Percentiles rank a stretch among this genome's conserved stretches.
Conservation (phyloP, 352 stramenopile species). For the Aphanomyces euteiches region DNA sequence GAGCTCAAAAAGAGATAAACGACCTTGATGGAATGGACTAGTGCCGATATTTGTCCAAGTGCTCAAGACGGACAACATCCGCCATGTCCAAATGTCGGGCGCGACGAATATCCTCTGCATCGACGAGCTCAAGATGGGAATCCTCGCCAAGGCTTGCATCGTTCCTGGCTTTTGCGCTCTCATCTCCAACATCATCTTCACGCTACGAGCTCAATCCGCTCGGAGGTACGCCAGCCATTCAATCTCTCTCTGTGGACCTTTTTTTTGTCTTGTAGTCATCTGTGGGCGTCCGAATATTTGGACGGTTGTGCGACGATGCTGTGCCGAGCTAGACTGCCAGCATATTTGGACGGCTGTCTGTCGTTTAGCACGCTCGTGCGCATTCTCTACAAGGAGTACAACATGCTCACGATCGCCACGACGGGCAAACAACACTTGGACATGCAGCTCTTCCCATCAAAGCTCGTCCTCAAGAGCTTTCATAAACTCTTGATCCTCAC, state of each 20-base stretch:
- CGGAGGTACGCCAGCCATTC: too few species aligned
- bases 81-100: slow-evolving; percentile 71
- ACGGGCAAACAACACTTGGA: not conserved
- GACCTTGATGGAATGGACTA: slow-evolving; percentile 13
- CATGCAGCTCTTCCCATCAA: slow-evolving; percentile 18
- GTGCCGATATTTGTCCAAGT: slow-evolving; percentile 74
- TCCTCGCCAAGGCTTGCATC: slow-evolving; percentile 70
- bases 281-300: slow-evolving; percentile 68
- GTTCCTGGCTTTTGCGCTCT: slow-evolving; percentile 70
- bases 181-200: slow-evolving; percentile 50
- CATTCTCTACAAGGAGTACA: slow-evolving; percentile 65
- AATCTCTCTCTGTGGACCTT: too few species aligned
- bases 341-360: slow-evolving; percentile 49
- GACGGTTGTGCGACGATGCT: slow-evolving; percentile 50
- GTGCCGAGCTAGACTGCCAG: slow-evolving; percentile 50
- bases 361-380: slow-evolving; percentile 51
- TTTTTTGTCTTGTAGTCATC: slow-evolving; percentile 31
- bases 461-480: not conserved
- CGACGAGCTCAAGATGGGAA: slow-evolving; percentile 64
- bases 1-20: too few species aligned
- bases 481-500: slow-evolving; percentile 17
- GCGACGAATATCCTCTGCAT: slow-evolving; percentile 68
- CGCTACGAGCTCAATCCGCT: not conserved
- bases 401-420: slow-evolving; percentile 51
- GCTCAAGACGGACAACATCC: slow-evolving; percentile 65